Base-by-base conservation (phyloP, 2,329 filamentous ascomycete genomes). In the Hortaea sp. region DNA sequence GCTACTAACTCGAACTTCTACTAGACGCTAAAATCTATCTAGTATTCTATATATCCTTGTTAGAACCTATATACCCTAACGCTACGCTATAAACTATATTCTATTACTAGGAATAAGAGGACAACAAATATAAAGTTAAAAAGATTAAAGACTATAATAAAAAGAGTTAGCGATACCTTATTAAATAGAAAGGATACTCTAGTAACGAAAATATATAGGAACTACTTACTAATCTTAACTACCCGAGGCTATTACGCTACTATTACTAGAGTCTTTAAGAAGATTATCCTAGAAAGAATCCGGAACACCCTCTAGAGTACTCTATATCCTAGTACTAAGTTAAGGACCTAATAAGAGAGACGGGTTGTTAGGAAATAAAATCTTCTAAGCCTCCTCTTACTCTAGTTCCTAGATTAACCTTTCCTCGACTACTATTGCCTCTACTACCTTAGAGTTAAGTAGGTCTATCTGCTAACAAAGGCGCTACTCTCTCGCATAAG, bases 1-100 rank as follows among this genome's bases (percentile, higher is more conserved):
- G 39, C 28, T 47, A 47, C 28, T 6, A 29, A 34, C 41, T 47
- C n/a, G 10, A 43, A 29, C 34, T 43, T 4, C 43, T 28, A 30
- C 7, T 12, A 30, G 29, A 40, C n/a, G 28, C 38, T 2, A 40
- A 29, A 31, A 34, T 45, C 7, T 27, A 45, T 28, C 37, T n/a
- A 10, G 31, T 41, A 10, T 45, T 45, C 38, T 41, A 45, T 34
- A 41, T 41, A 6, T 41, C 27, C 10, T 12, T 45, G 6, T 28
- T 45, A 10, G 35, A 45, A 41, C 43, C 28, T 5, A 35, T 34
- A 32, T 3, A 35, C n/a, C 9, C 9, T 4, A 4, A 10, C 9
- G n/a, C 32, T 3, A 9, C 32, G 9, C 32, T 35, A 35, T 4
- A 35, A 12, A 35, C 32, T 35, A 35, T 4, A 4, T 35, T 35